phyloP scores from a whole-genome alignment of 805 yeast species.

The Metschnikowia hibisci region DNA sequence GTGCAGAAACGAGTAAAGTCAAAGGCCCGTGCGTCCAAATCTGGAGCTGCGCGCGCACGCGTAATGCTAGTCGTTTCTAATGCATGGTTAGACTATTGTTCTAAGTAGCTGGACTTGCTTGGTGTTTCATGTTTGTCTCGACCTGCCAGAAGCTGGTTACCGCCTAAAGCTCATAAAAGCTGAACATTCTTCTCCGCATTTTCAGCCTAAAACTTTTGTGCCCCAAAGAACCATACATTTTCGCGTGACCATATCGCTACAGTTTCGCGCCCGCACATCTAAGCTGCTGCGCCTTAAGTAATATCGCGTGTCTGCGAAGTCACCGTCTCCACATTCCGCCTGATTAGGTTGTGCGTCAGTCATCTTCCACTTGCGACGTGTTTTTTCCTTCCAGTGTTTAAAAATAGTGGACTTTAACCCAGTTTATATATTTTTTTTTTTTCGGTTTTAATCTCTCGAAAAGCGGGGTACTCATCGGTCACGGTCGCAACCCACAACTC shows the following conservation, averaged over 20 bases:
- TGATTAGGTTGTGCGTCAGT: background rate
- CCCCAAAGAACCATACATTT: background rate
- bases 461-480: constrained; percentile 2
- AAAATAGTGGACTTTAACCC: background rate
- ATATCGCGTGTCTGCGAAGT: constrained; percentile 3
- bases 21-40: constrained; percentile 1
- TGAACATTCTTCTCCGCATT: background rate
- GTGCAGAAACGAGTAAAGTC: background rate
- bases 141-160: too few relatives aligned
- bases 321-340: constrained; percentile 4
- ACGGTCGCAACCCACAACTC: too few relatives aligned
- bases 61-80: constrained; percentile 1
- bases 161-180: too few relatives aligned
- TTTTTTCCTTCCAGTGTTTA: background rate
- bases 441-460: background rate
- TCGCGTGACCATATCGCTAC: background rate
- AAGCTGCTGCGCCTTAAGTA: constrained; percentile 5
- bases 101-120: too few relatives aligned
- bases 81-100: background rate
- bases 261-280: constrained; percentile 3
- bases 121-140: too few relatives aligned
- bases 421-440: background rate
- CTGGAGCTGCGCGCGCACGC: constrained; percentile 6
- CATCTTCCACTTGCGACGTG: background rate
- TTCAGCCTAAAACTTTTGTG: background rate